Evolutionary conservation across 2,329 filamentous ascomycete genomes (phyloP).

Genomic region (Aciculosporium take): DNA sequence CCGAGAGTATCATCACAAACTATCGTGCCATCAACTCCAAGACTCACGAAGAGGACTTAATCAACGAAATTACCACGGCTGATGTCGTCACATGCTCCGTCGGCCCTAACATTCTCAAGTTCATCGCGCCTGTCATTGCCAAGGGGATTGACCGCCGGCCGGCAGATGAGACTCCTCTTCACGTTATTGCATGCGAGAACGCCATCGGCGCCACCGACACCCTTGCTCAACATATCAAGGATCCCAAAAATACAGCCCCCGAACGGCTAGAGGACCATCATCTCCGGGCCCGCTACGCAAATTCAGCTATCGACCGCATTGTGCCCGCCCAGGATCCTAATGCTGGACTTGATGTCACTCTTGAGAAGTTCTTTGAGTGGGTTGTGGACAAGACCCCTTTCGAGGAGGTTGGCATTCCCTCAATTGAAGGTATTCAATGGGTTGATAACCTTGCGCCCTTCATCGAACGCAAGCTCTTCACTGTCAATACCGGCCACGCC

Average conservation of each 20-base stretch:
- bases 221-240: slow-evolving; percentile 67
- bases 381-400: slow-evolving; percentile 85
- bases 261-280: slow-evolving; percentile 54
- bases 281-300: slow-evolving; percentile 76
- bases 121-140: slow-evolving; percentile 89
- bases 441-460: slow-evolving; percentile 84
- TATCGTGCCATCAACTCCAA: slow-evolving; percentile 96
- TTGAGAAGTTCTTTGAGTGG: slow-evolving; percentile 99
- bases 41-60: slow-evolving; percentile 63
- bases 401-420: slow-evolving; percentile 46
- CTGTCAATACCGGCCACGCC: slow-evolving; percentile 95
- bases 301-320: slow-evolving; percentile 96
- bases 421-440: slow-evolving; percentile 82
- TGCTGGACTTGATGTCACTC: slow-evolving; percentile 76
- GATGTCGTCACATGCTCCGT: slow-evolving; percentile 94
- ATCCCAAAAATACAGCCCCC: slow-evolving; percentile 54
- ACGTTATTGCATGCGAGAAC: slow-evolving; percentile 97
- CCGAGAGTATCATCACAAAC: slow-evolving; percentile 73
- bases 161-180: slow-evolving; percentile 49
- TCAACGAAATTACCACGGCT: slow-evolving; percentile 74
- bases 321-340: slow-evolving; percentile 77
- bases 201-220: slow-evolving; percentile 89
- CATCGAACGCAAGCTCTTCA: slow-evolving; percentile 99
- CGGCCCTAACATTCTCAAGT: slow-evolving; percentile 88
- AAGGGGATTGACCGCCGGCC: slow-evolving; percentile 76